Percentiles rank a stretch among this genome's conserved stretches.
Conservation (phyloP, 2,329 filamentous ascomycete genomes). For the Colletotrichum sp. region DNA sequence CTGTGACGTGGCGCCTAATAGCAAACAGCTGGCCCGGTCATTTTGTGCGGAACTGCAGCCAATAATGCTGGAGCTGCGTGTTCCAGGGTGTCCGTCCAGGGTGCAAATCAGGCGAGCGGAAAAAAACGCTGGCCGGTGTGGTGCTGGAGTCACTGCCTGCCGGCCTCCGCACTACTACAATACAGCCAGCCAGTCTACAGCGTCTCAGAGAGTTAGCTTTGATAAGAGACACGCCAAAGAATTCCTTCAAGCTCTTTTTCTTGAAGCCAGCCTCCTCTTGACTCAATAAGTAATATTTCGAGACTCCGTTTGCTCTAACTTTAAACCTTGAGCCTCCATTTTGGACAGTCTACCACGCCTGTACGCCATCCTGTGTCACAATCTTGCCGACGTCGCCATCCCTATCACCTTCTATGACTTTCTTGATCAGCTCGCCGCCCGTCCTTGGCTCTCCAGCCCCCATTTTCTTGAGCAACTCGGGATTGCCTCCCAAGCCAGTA, state of each 20-base stretch:
- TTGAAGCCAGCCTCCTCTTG: background rate
- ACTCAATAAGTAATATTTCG: background rate
- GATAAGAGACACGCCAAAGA: background rate
- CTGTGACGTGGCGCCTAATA: background rate
- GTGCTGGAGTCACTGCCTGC: background rate
- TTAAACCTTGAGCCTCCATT: background rate
- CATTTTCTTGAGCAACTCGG: constrained; percentile 32
- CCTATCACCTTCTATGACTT: constrained; percentile 44
- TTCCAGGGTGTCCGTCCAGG: background rate
- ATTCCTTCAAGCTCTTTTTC: background rate
- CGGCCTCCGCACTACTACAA: background rate
- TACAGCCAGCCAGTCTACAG: background rate
- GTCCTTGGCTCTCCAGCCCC: constrained; percentile 36
- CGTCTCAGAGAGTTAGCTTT: background rate
- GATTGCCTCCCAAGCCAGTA: constrained; percentile 43
- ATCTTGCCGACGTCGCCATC: constrained; percentile 45
- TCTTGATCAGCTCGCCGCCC: constrained; percentile 40
- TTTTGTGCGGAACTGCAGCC: background rate
- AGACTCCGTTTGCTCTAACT: background rate
- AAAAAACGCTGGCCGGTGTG: background rate
- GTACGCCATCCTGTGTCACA: constrained; percentile 29
- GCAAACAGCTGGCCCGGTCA: background rate
- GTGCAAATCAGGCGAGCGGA: background rate
- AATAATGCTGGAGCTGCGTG: background rate
- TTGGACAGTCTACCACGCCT: constrained; percentile 31